Evolutionary conservation across 2,329 filamentous ascomycete genomes (phyloP).

Genomic region (Cordyceps tenuipes): DNA sequence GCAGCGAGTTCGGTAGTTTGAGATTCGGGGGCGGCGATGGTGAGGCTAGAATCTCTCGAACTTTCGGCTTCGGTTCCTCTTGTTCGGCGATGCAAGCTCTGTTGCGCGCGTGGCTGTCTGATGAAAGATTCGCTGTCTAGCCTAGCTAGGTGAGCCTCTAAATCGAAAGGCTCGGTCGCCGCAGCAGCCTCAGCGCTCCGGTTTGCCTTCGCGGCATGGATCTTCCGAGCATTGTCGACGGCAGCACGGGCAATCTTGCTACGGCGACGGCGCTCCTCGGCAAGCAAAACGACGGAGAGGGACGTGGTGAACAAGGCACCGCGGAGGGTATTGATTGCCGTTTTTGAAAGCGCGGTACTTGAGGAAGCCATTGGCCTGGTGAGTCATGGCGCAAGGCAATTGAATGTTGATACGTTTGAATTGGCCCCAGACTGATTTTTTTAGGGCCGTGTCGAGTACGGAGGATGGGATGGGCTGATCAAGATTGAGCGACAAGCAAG

Average conservation of each 20-base stretch:
- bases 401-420: background rate
- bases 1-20: background rate
- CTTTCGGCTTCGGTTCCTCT: slow-evolving; percentile 12
- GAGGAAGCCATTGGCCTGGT: slow-evolving; percentile 34
- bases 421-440: background rate
- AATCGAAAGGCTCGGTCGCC: slow-evolving; percentile 18
- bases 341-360: slow-evolving; percentile 45
- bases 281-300: slow-evolving; percentile 45
- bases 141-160: slow-evolving; percentile 15
- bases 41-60: background rate
- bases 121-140: slow-evolving; percentile 21
- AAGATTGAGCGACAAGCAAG: background rate
- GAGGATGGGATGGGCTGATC: slow-evolving; percentile 3
- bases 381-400: slow-evolving; percentile 11
- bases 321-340: slow-evolving; percentile 46
- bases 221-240: slow-evolving; percentile 43
- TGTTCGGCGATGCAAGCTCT: slow-evolving; percentile 22
- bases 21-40: background rate
- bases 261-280: slow-evolving; percentile 49
- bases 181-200: slow-evolving; percentile 21
- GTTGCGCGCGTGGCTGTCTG: slow-evolving; percentile 13
- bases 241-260: slow-evolving; percentile 42
- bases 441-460: background rate
- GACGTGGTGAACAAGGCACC: slow-evolving; percentile 49
- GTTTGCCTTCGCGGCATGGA: slow-evolving; percentile 32